Evolutionary conservation across 805 yeast genomes (phyloP).

Genomic region (Ogataea nitratoaversa): DNA sequence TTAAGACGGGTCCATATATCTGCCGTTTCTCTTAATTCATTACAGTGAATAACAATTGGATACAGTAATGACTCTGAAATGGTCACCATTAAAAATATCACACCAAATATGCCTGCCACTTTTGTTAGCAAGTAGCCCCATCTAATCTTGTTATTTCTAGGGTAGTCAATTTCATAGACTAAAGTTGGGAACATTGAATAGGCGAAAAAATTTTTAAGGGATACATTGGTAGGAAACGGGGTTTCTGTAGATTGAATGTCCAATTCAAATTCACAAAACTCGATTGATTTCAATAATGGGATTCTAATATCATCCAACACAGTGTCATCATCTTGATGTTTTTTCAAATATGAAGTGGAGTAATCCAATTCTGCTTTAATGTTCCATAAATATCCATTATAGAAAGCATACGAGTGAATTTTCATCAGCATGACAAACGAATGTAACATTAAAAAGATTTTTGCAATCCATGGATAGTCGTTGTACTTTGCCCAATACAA

Average conservation of each 20-base stretch:
- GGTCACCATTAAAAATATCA: constrained; percentile 75
- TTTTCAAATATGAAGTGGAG: constrained; percentile 41
- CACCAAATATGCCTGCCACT: constrained; percentile 78
- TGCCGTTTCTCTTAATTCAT: constrained; percentile 42
- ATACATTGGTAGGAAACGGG: constrained; percentile 72
- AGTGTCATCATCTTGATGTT: constrained; percentile 30
- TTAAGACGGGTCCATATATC: constrained; percentile 42
- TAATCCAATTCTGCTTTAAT: constrained; percentile 50
- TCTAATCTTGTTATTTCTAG: constrained; percentile 67
- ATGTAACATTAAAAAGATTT: constrained; percentile 79
- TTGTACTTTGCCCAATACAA: constrained; percentile 50
- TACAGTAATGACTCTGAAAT: constrained; percentile 72
- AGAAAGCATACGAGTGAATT: constrained; percentile 89
- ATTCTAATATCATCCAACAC: constrained; percentile 29
- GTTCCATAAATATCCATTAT: constrained; percentile 84
- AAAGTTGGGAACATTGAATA: constrained; percentile 88
- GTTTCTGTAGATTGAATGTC: constrained; percentile 44
- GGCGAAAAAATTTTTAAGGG: constrained; percentile 59
- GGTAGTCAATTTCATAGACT: constrained; percentile 78
- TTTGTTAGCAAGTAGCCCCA: constrained; percentile 67
- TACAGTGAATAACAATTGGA: constrained; percentile 64
- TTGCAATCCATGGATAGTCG: constrained; percentile 84
- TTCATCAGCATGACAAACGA: constrained; percentile 88
- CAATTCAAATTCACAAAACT: constrained; percentile 72
- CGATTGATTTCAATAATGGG: constrained; percentile 44